A percentile compares a stretch with the other conserved stretches of the same genome.
These are phyloP conservation scores for Pythium sukuiense DNA, from an alignment of 352 stramenopile species.

Conservation along the genomic window DNA sequence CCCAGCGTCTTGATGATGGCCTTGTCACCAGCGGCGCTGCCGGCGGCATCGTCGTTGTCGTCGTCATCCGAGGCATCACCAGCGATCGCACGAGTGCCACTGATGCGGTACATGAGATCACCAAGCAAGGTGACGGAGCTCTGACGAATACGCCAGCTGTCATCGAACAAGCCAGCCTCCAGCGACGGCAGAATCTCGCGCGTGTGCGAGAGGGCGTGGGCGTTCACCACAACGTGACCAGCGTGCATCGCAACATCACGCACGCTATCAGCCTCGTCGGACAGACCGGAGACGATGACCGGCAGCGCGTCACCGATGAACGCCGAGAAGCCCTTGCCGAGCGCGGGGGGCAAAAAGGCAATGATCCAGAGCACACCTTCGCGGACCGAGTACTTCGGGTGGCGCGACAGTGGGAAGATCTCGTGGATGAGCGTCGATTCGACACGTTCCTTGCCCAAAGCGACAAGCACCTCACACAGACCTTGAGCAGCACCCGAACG, in stretches of 20 bases:
- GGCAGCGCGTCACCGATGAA: constrained; percentile 95
- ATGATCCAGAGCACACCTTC: constrained; percentile 99
- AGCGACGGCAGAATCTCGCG: constrained; percentile 97
- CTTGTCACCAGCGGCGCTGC: constrained; percentile 78
- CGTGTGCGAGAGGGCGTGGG: constrained; percentile 95
- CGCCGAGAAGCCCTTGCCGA: constrained; percentile 92
- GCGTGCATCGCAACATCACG: constrained; percentile 97
- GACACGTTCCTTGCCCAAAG: constrained; percentile 77
- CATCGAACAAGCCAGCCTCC: constrained; percentile 95
- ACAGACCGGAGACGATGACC: constrained; percentile 96
- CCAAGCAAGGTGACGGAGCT: constrained; percentile 96
- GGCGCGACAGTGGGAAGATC: constrained; percentile 93
- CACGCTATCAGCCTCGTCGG: constrained; percentile 98
- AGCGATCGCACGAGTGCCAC: constrained; percentile 93
- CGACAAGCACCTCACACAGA: constrained; percentile 95
- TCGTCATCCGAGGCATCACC: constrained; percentile 51
- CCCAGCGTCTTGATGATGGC: constrained; percentile 92
- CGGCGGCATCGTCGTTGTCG: constrained; percentile 85
- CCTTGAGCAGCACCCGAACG: constrained; percentile 97
- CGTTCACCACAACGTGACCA: constrained; percentile 97
- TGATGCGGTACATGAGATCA: constrained; percentile 96
- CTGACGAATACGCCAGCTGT: constrained; percentile 98
- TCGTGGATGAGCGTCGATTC: constrained; percentile 87
- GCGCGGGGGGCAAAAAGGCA: constrained; percentile 96
- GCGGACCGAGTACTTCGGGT: constrained; percentile 94